These are phyloP conservation scores for Chamaenerion angustifolium DNA, from an alignment of 345 rosid genomes.

Conservation along the genomic window DNA sequence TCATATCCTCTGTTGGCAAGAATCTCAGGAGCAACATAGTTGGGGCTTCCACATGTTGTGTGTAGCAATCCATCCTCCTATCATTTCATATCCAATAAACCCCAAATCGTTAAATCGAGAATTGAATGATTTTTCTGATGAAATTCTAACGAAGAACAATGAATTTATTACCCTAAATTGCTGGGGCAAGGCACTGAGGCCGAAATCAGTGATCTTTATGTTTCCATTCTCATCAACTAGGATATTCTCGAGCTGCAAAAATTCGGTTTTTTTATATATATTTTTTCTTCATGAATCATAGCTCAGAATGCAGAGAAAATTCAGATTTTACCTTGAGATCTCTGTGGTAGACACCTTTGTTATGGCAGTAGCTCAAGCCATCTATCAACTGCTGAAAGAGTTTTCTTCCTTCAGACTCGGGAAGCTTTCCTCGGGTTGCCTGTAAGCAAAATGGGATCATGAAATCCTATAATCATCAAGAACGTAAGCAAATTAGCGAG, in stretches of 20 bases:
- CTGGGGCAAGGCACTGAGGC: conserved; percentile 92
- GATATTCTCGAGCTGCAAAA: conserved; percentile 69
- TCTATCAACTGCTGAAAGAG: conserved; percentile 87
- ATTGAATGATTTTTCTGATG: background rate
- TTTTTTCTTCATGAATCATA: too few relatives aligned
- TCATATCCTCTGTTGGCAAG: conserved; percentile 77
- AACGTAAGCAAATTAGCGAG: too few relatives aligned
- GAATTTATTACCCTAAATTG: conserved; percentile 56
- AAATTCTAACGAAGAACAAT: too few relatives aligned
- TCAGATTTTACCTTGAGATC: conserved; percentile 68
- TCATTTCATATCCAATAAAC: conserved; percentile 1
- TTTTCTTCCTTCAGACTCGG: conserved; percentile 74
- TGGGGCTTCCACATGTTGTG: conserved; percentile 96
- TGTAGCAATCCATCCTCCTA: conserved; percentile 88
- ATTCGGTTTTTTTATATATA: too few relatives aligned
- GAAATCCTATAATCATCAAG: too few relatives aligned
- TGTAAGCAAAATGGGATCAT: conserved; percentile 1
- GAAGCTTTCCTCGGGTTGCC: conserved; percentile 66
- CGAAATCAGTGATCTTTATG: conserved; percentile 87
- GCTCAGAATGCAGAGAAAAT: background rate
- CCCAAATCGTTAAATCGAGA: background rate
- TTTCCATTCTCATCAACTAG: conserved; percentile 66
- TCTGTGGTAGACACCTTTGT: conserved; percentile 78
- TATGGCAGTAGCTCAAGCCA: conserved; percentile 81
- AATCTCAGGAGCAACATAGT: conserved; percentile 93